A percentile compares a stretch with the other conserved stretches of the same genome.
Conservation (phyloP, 768 basidiomycete genomes). For the Leccinum uliginosum region DNA sequence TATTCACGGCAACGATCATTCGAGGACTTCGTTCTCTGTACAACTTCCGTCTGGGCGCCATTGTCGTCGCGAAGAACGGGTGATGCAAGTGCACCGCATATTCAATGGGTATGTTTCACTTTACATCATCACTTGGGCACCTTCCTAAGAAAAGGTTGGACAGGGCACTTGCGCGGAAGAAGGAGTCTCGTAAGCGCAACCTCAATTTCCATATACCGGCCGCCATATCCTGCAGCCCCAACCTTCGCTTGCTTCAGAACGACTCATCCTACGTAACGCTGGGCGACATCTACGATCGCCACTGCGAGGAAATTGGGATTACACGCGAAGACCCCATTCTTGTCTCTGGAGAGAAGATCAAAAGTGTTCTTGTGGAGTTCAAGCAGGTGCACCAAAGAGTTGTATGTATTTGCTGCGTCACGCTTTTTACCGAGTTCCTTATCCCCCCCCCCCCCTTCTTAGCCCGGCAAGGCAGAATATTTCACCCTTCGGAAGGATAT, state of each 20-base stretch:
- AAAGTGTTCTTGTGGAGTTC: conserved; percentile 59
- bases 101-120: conserved; percentile 71
- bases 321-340: conserved; percentile 86
- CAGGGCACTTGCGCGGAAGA: conserved; percentile 81
- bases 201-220: conserved; percentile 89
- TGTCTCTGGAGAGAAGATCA: conserved; percentile 80
- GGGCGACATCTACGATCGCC: conserved; percentile 91
- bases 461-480: conserved; percentile 65
- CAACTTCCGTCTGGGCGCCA: conserved; percentile 84
- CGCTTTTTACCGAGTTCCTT: not conserved
- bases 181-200: conserved; percentile 90
- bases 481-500: conserved; percentile 75
- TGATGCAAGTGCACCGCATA: conserved; percentile 89
- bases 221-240: conserved; percentile 78
- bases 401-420: conserved; percentile 21
- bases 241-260: conserved; percentile 81
- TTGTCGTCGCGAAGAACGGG: conserved; percentile 86
- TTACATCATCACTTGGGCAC: not conserved
- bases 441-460: conserved; percentile 5
- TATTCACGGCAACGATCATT: conserved; percentile 86
- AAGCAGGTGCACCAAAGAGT: conserved; percentile 43
- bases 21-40: conserved; percentile 84
- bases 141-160: conserved; percentile 1
- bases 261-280: conserved; percentile 89
- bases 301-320: conserved; percentile 71